Evolutionary conservation across 495 filamentous ascomycete genomes (phyloP).

Genomic region (Echria macrotheca): DNA sequence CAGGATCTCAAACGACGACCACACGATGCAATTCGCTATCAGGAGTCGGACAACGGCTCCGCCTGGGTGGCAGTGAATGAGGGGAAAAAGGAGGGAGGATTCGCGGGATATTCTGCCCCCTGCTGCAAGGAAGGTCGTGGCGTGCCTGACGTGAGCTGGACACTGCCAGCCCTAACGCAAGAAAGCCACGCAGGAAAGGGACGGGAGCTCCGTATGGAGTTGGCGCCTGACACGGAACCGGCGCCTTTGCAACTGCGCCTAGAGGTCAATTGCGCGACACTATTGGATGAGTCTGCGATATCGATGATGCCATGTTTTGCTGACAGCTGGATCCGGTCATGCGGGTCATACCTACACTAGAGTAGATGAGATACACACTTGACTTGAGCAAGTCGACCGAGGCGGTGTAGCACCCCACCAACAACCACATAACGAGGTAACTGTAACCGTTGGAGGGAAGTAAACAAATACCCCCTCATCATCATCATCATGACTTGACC

Average conservation of each 20-base stretch:
- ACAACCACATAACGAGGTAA: too few species aligned
- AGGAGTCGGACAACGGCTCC: background rate
- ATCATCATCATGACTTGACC: slow-evolving; percentile 2
- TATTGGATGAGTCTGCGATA: slow-evolving; percentile 19
- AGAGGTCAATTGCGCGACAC: slow-evolving; percentile 6
- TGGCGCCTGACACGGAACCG: slow-evolving; percentile 15
- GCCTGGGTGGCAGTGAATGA: background rate
- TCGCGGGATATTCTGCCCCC: slow-evolving; percentile 1
- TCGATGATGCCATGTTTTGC: slow-evolving; percentile 9
- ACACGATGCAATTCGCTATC: slow-evolving; percentile 7
- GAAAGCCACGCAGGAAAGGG: too few species aligned
- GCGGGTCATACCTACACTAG: slow-evolving; percentile 21
- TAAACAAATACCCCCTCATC: slow-evolving; percentile 24
- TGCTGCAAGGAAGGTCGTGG: slow-evolving; percentile 4
- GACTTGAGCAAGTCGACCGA: slow-evolving; percentile 1
- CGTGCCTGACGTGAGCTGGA: slow-evolving; percentile 24
- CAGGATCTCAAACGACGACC: slow-evolving; percentile 9
- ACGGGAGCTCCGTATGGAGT: slow-evolving; percentile 7
- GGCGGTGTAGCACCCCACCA: slow-evolving; percentile 10
- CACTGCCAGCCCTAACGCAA: background rate
- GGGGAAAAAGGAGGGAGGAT: slow-evolving; percentile 7
- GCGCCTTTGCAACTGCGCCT: slow-evolving; percentile 15
- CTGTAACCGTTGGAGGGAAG: too few species aligned
- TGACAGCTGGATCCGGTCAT: slow-evolving; percentile 12
- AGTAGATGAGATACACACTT: too few species aligned